phyloP scores from a whole-genome alignment of 768 basidiomycete genomes.

The Chiua virens region DNA sequence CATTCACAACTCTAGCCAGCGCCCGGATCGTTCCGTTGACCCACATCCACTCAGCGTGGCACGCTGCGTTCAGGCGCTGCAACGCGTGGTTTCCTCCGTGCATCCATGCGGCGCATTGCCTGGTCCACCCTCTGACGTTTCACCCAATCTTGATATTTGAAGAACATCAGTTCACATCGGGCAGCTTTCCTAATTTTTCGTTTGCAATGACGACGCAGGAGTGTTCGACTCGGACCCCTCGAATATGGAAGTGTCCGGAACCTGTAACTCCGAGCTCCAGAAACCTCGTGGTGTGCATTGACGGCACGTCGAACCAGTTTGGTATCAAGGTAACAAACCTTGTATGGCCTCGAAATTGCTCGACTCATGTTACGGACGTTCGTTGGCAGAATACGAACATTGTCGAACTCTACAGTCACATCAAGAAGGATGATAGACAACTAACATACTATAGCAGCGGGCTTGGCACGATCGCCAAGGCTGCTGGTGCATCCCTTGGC shows the following conservation, averaged over 20 bases:
- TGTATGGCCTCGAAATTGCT: not conserved
- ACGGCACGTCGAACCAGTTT: conserved; percentile 42
- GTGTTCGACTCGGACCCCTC: not conserved
- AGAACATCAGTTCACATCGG: not conserved
- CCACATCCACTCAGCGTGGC: not conserved
- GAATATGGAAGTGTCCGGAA: conserved; percentile 3
- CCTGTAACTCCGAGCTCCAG: conserved; percentile 1
- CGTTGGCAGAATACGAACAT: conserved; percentile 41
- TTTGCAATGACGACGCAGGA: conserved; percentile 7
- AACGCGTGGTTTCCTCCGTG: conserved; percentile 13
- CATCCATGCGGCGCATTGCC: not conserved
- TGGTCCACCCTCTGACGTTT: not conserved
- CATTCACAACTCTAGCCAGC: not conserved
- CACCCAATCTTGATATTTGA: not conserved
- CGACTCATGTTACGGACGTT: not conserved
- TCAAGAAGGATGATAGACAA: conserved; percentile 35
- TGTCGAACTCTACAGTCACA: conserved; percentile 38
- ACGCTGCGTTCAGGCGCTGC: conserved; percentile 9
- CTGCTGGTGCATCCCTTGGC: conserved; percentile 13
- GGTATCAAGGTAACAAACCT: conserved; percentile 27
- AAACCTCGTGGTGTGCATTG: conserved; percentile 36
- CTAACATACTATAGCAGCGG: conserved; percentile 44
- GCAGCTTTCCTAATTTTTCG: not conserved
- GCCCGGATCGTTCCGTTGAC: not conserved
- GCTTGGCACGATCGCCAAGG: conserved; percentile 36